These are phyloP conservation scores for Lojkania enalia DNA, from an alignment of 2,329 filamentous ascomycete species.

Conservation along the genomic window DNA sequence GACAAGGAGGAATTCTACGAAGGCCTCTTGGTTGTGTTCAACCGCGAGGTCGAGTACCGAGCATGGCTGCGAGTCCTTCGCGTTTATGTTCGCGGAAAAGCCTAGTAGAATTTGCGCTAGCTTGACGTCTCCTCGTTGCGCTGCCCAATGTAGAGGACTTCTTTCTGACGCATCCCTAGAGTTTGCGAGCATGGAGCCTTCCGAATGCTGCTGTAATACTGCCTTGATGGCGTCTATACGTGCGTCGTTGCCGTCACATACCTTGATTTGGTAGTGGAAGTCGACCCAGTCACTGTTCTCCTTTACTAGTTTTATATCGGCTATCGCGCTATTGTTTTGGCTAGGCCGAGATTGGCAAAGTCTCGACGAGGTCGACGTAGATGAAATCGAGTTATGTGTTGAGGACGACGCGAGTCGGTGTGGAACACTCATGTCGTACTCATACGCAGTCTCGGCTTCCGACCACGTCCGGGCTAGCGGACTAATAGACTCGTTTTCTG, in stretches of 20 bases:
- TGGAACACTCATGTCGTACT: too few relatives aligned
- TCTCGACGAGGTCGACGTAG: conserved; percentile 10
- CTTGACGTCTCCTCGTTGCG: conserved; percentile 16
- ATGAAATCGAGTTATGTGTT: conserved; percentile 9
- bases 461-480: too few relatives aligned
- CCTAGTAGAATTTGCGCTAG: conserved; percentile 15
- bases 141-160: conserved; percentile 21
- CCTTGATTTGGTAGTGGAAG: conserved; percentile 19
- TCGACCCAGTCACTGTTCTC: conserved; percentile 15
- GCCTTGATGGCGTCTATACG: conserved; percentile 7
- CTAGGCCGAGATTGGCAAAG: conserved; percentile 1
- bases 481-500: background rate
- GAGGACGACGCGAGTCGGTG: too few relatives aligned
- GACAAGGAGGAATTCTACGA: conserved; percentile 17
- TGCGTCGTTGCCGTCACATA: conserved; percentile 4
- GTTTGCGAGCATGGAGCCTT: conserved; percentile 12
- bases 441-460: too few relatives aligned
- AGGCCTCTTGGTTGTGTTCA: conserved; percentile 11
- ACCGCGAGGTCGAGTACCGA: conserved; percentile 23
- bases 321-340: conserved; percentile 8
- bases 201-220: conserved; percentile 12
- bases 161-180: conserved; percentile 14
- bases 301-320: background rate
- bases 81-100: conserved; percentile 20
- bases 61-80: conserved; percentile 16